These are phyloP conservation scores for Clarireedia homoeocarpa DNA, from an alignment of 2,329 filamentous ascomycete genomes.

Conservation along the genomic window DNA sequence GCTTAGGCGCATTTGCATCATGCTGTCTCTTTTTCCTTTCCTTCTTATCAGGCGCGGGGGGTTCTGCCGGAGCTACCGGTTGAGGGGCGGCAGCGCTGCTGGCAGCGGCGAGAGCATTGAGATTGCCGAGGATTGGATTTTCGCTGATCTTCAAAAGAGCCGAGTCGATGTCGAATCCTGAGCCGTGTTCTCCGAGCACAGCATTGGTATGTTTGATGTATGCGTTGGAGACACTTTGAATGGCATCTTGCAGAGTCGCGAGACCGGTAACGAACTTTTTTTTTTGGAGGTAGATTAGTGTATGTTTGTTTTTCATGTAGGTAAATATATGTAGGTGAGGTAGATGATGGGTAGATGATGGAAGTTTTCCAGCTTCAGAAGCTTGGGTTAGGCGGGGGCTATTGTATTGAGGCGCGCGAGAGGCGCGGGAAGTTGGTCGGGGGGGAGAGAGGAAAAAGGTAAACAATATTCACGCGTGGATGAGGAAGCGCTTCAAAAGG, in stretches of 20 bases:
- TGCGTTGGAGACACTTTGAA: conserved; percentile 72
- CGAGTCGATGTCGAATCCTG: conserved; percentile 37
- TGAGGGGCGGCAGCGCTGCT: conserved; percentile 31
- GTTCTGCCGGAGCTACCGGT: conserved; percentile 32
- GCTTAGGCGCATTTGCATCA: conserved; percentile 92
- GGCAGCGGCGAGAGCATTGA: conserved; percentile 18
- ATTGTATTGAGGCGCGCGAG: conserved; percentile 8
- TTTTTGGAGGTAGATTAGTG: conserved; percentile 19
- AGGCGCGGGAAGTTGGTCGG: conserved; percentile 1
- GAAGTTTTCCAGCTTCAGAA: background rate
- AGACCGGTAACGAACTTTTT: conserved; percentile 67
- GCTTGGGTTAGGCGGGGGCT: conserved; percentile 13
- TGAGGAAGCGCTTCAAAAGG: conserved; percentile 12
- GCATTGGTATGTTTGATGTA: conserved; percentile 86
- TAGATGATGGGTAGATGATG: no score
- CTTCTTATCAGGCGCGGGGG: conserved; percentile 62
- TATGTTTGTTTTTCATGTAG: conserved; percentile 6
- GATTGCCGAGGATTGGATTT: conserved; percentile 31
- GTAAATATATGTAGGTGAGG: no score
- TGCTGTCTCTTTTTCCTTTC: conserved; percentile 82
- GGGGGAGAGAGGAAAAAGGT: conserved; percentile 4
- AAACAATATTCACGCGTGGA: conserved; percentile 25
- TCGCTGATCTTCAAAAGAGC: conserved; percentile 39
- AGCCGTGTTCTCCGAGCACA: conserved; percentile 56
- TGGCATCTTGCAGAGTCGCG: conserved; percentile 68